Percentiles rank a stretch among this genome's conserved stretches.
Evolutionary conservation across 139 green algal species (phyloP).

Genomic region (Chlorella sorokiniana): DNA sequence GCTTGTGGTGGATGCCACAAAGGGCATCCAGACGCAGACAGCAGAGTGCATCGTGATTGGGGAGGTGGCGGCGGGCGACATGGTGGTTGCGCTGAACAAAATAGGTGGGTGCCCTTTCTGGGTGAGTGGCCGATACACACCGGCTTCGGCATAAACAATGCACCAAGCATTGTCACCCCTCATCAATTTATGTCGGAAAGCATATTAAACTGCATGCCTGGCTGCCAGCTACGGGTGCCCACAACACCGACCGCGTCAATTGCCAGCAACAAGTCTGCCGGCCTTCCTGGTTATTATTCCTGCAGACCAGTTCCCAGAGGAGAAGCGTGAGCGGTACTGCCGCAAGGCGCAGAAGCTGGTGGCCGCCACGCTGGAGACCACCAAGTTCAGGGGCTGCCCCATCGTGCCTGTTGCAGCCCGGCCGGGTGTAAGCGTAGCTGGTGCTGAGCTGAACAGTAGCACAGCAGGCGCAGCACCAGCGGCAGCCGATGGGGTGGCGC

Average conservation of each 20-base stretch:
- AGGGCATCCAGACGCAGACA: slow-evolving; percentile 91
- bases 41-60: slow-evolving; percentile 93
- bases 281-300: not conserved
- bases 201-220: too few species aligned
- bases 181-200: too few species aligned
- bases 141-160: too few species aligned
- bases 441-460: not conserved
- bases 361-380: slow-evolving; percentile 70
- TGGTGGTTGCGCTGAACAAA: slow-evolving; percentile 96
- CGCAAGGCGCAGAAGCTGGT: slow-evolving; percentile 63
- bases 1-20: slow-evolving; percentile 93
- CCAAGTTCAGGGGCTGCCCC: slow-evolving; percentile 78
- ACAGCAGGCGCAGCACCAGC: not conserved
- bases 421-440: slow-evolving; percentile 37
- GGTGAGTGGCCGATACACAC: too few species aligned
- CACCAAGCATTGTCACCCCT: too few species aligned
- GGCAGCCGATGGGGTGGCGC: not conserved
- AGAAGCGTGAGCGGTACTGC: slow-evolving; percentile 66
- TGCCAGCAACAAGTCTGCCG: too few species aligned
- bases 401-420: slow-evolving; percentile 79
- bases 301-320: slow-evolving; percentile 69
- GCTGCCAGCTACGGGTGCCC: not conserved
- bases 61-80: slow-evolving; percentile 78
- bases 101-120: slow-evolving; percentile 20
- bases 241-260: not conserved